These are phyloP conservation scores for Mrakia gelida DNA, from an alignment of 768 basidiomycete species.

Conservation along the genomic window DNA sequence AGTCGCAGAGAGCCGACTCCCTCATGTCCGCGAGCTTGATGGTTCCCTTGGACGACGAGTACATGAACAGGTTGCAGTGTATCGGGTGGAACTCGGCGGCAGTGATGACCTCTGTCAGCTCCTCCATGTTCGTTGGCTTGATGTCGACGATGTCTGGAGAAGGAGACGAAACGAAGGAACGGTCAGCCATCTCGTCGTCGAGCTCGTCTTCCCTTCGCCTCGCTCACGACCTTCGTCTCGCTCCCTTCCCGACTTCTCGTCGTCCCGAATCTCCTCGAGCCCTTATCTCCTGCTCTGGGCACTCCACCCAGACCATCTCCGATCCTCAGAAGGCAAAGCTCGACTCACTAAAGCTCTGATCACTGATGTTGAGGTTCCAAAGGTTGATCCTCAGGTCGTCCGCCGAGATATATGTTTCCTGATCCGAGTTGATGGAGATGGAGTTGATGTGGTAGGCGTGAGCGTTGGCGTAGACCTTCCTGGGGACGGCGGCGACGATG, in stretches of 20 bases:
- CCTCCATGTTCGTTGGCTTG: slow-evolving; percentile 99
- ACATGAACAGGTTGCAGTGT: slow-evolving; percentile 99
- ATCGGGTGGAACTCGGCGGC: slow-evolving; percentile 97
- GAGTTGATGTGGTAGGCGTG: slow-evolving; percentile 99
- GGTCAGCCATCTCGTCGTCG: not conserved
- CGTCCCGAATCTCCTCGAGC: not conserved
- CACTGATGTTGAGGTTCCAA: slow-evolving; percentile 97
- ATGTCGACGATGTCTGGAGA: slow-evolving; percentile 96
- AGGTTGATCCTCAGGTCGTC: slow-evolving; percentile 96
- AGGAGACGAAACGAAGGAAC: not conserved
- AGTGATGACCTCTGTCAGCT: slow-evolving; percentile 99
- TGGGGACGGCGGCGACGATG: slow-evolving; percentile 95
- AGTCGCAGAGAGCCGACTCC: slow-evolving; percentile 92
- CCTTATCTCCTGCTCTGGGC: too few species aligned
- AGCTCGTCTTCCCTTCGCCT: not conserved
- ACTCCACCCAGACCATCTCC: too few species aligned
- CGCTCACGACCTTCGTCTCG: not conserved
- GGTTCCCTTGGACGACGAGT: slow-evolving; percentile 98
- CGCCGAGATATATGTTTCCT: slow-evolving; percentile 99
- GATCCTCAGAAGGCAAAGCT: too few species aligned
- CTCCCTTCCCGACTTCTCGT: not conserved
- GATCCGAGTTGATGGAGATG: slow-evolving; percentile 97
- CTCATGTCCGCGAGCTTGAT: slow-evolving; percentile 99
- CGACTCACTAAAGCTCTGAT: slow-evolving; percentile 96
- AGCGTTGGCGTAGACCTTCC: slow-evolving; percentile 98